Conservation (phyloP, 1,139 yeast species). For the Saccharomyces hybrid region DNA sequence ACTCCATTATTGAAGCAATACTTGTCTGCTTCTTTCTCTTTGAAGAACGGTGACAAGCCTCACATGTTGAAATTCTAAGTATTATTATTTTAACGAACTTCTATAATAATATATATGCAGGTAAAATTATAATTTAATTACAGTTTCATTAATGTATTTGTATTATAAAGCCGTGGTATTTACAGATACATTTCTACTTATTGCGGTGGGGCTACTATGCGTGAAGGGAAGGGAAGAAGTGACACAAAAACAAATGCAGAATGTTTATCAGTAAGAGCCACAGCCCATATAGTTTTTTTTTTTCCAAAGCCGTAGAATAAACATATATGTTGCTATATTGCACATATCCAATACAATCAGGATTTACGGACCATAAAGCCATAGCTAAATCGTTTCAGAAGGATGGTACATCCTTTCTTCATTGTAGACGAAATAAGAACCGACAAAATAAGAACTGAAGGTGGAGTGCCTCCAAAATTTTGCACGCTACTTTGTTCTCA, state of each 20-base stretch:
- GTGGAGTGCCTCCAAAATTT: constrained; percentile 83
- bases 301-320: constrained; percentile 29
- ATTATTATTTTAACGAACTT: neutral
- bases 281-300: no score
- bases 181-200: neutral
- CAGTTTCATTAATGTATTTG: neutral
- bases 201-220: no score
- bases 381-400: constrained; percentile 37
- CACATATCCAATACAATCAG: constrained; percentile 61
- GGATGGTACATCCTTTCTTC: constrained; percentile 30
- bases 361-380: constrained; percentile 75
- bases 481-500: constrained; percentile 51
- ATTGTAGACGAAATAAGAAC: constrained; percentile 51
- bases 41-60: constrained; percentile 98
- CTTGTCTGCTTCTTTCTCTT: constrained; percentile 93
- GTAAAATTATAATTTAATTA: neutral
- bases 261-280: no score
- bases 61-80: constrained; percentile 93
- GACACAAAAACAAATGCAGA: no score
- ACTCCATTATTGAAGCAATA: constrained; percentile 97
- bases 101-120: constrained; percentile 1
- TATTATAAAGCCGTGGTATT: neutral
- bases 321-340: constrained; percentile 58
- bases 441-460: constrained; percentile 54
- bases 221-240: no score